These are phyloP conservation scores for Saturnispora quitensis DNA, from an alignment of 805 yeast genomes.

Conservation along the genomic window DNA sequence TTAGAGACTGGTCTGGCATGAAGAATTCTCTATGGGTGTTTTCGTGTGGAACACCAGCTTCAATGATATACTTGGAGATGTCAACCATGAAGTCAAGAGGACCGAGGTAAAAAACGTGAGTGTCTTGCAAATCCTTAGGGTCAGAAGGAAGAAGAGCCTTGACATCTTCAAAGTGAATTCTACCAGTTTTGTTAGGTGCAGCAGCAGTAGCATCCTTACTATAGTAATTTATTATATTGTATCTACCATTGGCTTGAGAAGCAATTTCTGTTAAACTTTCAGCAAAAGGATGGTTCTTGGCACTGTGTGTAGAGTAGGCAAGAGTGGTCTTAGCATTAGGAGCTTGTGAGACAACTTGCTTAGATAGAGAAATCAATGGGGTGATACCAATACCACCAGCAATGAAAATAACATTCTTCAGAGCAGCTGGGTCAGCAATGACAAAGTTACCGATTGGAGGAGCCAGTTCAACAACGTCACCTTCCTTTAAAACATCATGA, in stretches of 20 bases:
- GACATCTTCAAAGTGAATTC: neutral
- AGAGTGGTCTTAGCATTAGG: neutral
- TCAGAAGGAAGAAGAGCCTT: neutral
- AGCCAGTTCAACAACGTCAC: conserved; percentile 39
- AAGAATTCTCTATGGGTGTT: neutral
- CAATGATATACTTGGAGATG: neutral
- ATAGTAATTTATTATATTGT: neutral
- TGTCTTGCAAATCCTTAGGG: neutral
- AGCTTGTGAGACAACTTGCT: conserved; percentile 21
- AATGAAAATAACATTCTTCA: conserved; percentile 32
- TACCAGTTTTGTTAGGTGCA: neutral
- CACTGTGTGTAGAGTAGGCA: neutral
- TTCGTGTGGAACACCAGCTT: neutral
- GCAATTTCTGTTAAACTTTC: neutral
- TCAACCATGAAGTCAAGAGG: neutral
- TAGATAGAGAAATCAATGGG: conserved; percentile 47
- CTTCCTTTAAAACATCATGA: conserved; percentile 38
- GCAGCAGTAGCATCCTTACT: neutral
- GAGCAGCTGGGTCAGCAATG: conserved; percentile 15
- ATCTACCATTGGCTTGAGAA: neutral
- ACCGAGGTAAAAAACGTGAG: neutral
- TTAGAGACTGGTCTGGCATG: neutral
- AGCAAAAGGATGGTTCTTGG: neutral
- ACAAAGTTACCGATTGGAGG: conserved; percentile 50
- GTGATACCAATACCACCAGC: conserved; percentile 66